A percentile compares a stretch with the other conserved stretches of the same genome.
Evolutionary conservation across 2,329 filamentous ascomycete species (phyloP).

Genomic region (Fusarium sp.): DNA sequence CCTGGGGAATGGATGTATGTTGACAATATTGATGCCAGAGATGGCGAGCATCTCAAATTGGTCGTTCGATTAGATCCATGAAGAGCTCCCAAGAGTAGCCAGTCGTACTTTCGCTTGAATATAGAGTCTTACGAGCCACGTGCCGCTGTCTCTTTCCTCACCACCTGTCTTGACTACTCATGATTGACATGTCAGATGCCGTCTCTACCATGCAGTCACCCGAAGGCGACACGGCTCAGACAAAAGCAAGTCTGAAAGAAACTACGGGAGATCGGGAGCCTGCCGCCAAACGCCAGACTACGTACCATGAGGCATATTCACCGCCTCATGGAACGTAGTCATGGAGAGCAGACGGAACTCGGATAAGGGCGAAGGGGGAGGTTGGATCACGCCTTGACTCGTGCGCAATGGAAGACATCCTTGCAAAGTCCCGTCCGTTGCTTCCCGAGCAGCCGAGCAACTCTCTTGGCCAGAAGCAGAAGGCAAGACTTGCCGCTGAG

Average conservation of each 20-base stretch:
- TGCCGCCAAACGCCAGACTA: background rate
- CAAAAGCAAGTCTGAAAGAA: slow-evolving; percentile 12
- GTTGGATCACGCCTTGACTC: slow-evolving; percentile 33
- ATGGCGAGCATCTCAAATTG: background rate
- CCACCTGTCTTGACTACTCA: slow-evolving; percentile 32
- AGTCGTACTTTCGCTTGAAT: slow-evolving; percentile 29
- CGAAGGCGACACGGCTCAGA: slow-evolving; percentile 11
- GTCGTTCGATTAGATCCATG: background rate
- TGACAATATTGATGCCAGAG: background rate
- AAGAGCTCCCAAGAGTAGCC: background rate
- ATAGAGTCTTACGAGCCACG: slow-evolving; percentile 19
- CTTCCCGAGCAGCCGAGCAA: slow-evolving; percentile 17
- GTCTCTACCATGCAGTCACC: slow-evolving; percentile 33
- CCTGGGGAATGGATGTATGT: slow-evolving; percentile 17
- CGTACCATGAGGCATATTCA: slow-evolving; percentile 1
- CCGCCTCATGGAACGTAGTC: slow-evolving; percentile 11
- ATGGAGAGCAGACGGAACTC: slow-evolving; percentile 6
- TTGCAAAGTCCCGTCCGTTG: slow-evolving; percentile 12
- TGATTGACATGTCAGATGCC: slow-evolving; percentile 38
- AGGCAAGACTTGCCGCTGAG: slow-evolving; percentile 4
- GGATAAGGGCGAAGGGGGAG: slow-evolving; percentile 15
- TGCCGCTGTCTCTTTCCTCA: slow-evolving; percentile 32
- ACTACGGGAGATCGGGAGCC: background rate
- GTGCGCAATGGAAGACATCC: slow-evolving; percentile 28
- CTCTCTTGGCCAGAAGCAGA: slow-evolving; percentile 1